Percentiles rank a stretch among this genome's conserved stretches.
Evolutionary conservation across 208 protist species (phyloP).

Genomic region (Trichomonas gallinae): DNA sequence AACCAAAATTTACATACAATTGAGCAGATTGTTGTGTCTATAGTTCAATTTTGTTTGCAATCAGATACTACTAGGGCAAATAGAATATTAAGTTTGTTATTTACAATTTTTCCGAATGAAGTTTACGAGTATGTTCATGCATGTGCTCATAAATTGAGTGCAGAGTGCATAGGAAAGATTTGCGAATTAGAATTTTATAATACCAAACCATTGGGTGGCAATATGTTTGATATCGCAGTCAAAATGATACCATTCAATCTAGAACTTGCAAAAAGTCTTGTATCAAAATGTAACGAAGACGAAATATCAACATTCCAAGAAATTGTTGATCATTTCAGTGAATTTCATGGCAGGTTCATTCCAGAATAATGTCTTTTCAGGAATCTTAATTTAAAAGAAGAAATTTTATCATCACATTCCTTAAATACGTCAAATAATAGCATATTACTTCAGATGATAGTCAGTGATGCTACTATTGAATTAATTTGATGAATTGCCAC

Average conservation of each 20-base stretch:
- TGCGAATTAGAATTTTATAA: neutral
- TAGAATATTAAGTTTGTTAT: neutral
- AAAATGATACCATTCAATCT: neutral
- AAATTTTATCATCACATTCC: no score
- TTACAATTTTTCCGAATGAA: neutral
- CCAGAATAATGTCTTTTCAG: neutral
- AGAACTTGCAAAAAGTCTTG: neutral
- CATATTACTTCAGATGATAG: no score
- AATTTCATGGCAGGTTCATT: neutral
- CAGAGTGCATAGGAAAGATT: neutral
- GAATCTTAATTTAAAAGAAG: neutral
- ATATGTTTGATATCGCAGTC: neutral
- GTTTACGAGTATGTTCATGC: neutral
- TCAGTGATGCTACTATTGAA: no score
- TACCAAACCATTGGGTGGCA: neutral
- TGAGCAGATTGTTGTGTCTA: neutral
- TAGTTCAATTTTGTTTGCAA: neutral
- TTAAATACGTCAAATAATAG: no score
- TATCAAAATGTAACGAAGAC: neutral
- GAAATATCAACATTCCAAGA: neutral
- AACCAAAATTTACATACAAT: neutral
- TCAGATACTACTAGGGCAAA: neutral
- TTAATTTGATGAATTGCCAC: no score
- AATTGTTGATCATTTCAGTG: neutral
- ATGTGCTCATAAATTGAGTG: neutral